Evolutionary conservation across 768 basidiomycete species (phyloP).

Genomic region (Termitomyces sp.): DNA sequence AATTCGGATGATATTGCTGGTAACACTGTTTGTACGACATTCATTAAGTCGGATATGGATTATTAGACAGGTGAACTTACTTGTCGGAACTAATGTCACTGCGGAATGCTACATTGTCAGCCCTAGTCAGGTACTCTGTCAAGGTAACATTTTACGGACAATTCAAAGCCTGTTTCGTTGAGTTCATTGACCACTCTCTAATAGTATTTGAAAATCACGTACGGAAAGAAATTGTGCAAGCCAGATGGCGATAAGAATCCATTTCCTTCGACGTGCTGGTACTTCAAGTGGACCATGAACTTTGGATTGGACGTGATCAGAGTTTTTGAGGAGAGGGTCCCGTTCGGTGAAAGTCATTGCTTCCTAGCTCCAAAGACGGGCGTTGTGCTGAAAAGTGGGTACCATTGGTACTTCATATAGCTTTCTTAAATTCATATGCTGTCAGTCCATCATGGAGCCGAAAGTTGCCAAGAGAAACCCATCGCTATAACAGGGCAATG

Average conservation of each 20-base stretch:
- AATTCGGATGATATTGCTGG: slow-evolving; percentile 78
- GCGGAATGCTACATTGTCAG: not conserved
- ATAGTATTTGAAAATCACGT: slow-evolving; percentile 20
- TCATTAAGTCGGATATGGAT: not conserved
- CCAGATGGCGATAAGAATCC: slow-evolving; percentile 70
- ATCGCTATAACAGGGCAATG: not conserved
- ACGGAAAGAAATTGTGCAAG: slow-evolving; percentile 69
- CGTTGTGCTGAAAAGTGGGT: not conserved
- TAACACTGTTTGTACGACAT: slow-evolving; percentile 41
- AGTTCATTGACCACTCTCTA: not conserved
- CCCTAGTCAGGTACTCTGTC: not conserved
- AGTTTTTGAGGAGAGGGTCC: slow-evolving; percentile 9
- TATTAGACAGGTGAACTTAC: slow-evolving; percentile 30
- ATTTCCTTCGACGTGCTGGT: slow-evolving; percentile 44
- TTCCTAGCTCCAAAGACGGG: not conserved
- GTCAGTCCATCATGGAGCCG: not conserved
- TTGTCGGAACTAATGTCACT: slow-evolving; percentile 77
- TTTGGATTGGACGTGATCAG: not conserved
- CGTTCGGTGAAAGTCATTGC: slow-evolving; percentile 13
- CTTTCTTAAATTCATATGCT: not conserved
- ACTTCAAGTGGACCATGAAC: slow-evolving; percentile 54
- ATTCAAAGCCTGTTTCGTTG: slow-evolving; percentile 23
- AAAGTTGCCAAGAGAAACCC: not conserved
- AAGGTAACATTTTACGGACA: slow-evolving; percentile 16
- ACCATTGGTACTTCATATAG: not conserved